Percentiles rank a stretch among this genome's conserved stretches.
These are phyloP conservation scores for Penicillium bovifimosum DNA, from an alignment of 495 filamentous ascomycete species.

Conservation along the genomic window DNA sequence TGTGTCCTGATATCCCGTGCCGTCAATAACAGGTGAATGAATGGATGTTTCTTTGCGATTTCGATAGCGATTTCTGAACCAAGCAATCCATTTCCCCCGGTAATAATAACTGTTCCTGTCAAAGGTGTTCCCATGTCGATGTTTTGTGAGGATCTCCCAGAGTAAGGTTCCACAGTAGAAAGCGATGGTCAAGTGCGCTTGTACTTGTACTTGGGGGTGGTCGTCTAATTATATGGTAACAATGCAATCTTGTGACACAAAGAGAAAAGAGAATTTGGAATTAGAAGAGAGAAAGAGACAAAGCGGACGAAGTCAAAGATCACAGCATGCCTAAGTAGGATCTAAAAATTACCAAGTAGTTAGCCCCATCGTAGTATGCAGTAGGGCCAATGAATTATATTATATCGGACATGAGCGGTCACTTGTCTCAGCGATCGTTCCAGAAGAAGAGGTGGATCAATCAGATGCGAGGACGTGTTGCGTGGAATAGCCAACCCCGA, in stretches of 20 bases:
- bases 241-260: constrained; percentile 4
- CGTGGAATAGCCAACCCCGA: constrained; percentile 7
- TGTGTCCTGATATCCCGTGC: constrained; percentile 31
- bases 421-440: constrained; percentile 22
- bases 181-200: background rate
- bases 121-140: constrained; percentile 34
- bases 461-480: constrained; percentile 20
- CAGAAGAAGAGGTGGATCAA: constrained; percentile 20
- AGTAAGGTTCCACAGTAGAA: background rate
- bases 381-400: constrained; percentile 11
- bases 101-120: constrained; percentile 38
- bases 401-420: constrained; percentile 13
- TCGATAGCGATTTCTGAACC: constrained; percentile 38
- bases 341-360: constrained; percentile 5
- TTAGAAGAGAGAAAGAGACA: background rate
- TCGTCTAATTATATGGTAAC: constrained; percentile 1
- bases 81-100: constrained; percentile 35
- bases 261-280: background rate
- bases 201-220: background rate
- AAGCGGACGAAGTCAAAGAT: background rate
- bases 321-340: constrained; percentile 1
- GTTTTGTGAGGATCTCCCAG: background rate
- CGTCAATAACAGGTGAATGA: constrained; percentile 34
- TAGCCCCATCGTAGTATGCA: constrained; percentile 2
- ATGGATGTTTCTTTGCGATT: constrained; percentile 37